Conservation (phyloP, 176 grass and related monocot species). For the Eragrostis curvula region DNA sequence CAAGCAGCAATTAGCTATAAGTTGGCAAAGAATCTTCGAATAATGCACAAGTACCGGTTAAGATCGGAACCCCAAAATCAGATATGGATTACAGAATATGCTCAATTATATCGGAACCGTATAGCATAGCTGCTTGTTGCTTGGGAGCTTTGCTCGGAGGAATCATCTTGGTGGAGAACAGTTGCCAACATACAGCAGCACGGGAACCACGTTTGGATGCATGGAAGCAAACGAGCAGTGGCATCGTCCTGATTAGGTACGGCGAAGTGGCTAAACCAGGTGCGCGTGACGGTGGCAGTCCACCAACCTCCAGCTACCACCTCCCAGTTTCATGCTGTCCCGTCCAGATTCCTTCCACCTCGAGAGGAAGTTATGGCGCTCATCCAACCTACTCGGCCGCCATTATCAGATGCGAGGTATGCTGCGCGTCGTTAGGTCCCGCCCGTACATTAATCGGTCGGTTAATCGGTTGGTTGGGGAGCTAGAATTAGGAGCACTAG, state of each 20-base stretch:
- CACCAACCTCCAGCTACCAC: constrained; percentile 78
- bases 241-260: not conserved
- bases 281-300: constrained; percentile 46
- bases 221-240: not conserved
- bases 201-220: constrained; percentile 22
- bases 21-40: not conserved
- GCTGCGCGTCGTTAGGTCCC: not conserved
- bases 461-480: constrained; percentile 4
- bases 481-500: not conserved
- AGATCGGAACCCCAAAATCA: not conserved
- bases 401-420: not conserved
- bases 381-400: not conserved
- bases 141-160: not conserved
- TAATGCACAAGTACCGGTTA: not conserved
- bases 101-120: too few relatives aligned
- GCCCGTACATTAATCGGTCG: not conserved
- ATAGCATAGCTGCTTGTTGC: not conserved
- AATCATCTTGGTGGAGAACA: constrained; percentile 10
- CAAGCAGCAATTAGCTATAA: not conserved
- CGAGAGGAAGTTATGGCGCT: not conserved
- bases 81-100: not conserved
- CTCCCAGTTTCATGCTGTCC: constrained; percentile 32
- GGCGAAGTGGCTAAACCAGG: constrained; percentile 27
- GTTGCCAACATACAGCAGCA: not conserved
- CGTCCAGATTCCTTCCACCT: constrained; percentile 23